Evolutionary conservation across 768 basidiomycete species (phyloP).

Genomic region (Amanita pallidorosea): DNA sequence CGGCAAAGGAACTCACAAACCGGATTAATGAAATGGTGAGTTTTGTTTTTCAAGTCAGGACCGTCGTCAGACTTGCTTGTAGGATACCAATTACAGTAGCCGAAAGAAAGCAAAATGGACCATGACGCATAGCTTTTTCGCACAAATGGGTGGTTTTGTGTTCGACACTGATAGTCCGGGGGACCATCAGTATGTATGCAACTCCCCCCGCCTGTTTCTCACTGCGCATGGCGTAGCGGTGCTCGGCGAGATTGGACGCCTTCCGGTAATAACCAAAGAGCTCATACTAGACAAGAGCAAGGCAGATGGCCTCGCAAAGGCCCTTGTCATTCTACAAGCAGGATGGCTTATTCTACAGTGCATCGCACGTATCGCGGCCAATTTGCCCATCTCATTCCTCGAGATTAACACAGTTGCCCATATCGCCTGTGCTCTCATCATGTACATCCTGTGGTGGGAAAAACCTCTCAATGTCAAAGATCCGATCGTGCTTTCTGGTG

Average conservation of each 20-base stretch:
- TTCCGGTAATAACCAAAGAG: neutral
- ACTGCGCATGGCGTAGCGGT: neutral
- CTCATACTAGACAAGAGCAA: slow-evolving; percentile 18
- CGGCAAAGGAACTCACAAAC: neutral
- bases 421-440: slow-evolving; percentile 6
- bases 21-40: neutral
- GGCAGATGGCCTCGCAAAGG: slow-evolving; percentile 14
- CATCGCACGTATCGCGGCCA: slow-evolving; percentile 1
- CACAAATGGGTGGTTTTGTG: neutral
- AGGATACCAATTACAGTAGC: neutral
- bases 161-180: neutral
- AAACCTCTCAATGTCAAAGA: slow-evolving; percentile 11
- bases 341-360: slow-evolving; percentile 14
- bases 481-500: slow-evolving; percentile 3
- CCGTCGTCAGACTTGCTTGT: neutral
- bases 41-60: too few species aligned
- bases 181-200: neutral
- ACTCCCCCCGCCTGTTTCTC: neutral
- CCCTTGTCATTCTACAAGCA: slow-evolving; percentile 13
- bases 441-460: slow-evolving; percentile 12
- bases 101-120: neutral
- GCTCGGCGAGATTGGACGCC: neutral
- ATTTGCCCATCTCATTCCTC: slow-evolving; percentile 9
- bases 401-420: slow-evolving; percentile 12
- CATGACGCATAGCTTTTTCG: neutral